These are phyloP conservation scores for Tylopilus plumbeoviolaceoides DNA, from an alignment of 768 basidiomycete species.

Conservation along the genomic window DNA sequence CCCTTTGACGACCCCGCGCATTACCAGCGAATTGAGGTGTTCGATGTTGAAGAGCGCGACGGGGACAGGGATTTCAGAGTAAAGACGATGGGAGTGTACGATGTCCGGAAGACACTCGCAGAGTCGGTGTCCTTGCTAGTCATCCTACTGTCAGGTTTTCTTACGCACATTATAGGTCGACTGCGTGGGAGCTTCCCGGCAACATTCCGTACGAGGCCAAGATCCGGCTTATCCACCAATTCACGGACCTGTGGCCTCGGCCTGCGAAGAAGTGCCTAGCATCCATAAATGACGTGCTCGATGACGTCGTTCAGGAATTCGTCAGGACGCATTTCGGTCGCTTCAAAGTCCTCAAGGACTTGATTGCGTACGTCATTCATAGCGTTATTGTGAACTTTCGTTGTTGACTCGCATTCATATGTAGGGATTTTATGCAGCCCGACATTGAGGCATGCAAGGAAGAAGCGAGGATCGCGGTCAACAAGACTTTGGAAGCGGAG, in stretches of 20 bases:
- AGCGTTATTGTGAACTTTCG: background rate
- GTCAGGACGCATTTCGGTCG: conserved; percentile 37
- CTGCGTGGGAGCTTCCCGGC: conserved; percentile 41
- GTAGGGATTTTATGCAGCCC: conserved; percentile 25
- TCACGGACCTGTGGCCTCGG: conserved; percentile 34
- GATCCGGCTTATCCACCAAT: conserved; percentile 31
- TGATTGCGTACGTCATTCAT: conserved; percentile 33
- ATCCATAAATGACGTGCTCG: conserved; percentile 29
- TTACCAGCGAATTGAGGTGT: conserved; percentile 8
- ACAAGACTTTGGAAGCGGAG: conserved; percentile 38
- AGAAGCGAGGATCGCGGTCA: conserved; percentile 24
- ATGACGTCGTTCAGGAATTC: conserved; percentile 25
- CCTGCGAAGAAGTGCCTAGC: conserved; percentile 36
- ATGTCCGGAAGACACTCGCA: conserved; percentile 33
- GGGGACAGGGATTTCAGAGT: background rate
- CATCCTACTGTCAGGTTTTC: background rate
- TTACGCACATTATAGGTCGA: conserved; percentile 26
- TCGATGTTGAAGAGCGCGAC: conserved; percentile 5
- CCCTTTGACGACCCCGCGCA: conserved; percentile 20
- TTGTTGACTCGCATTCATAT: background rate
- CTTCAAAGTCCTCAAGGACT: conserved; percentile 33
- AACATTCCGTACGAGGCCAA: conserved; percentile 41
- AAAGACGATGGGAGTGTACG: conserved; percentile 26
- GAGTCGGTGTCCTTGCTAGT: conserved; percentile 26
- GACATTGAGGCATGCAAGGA: conserved; percentile 30